These are phyloP conservation scores for Aspergillus jensenii DNA, from an alignment of 2,329 filamentous ascomycete genomes.

Conservation along the genomic window DNA sequence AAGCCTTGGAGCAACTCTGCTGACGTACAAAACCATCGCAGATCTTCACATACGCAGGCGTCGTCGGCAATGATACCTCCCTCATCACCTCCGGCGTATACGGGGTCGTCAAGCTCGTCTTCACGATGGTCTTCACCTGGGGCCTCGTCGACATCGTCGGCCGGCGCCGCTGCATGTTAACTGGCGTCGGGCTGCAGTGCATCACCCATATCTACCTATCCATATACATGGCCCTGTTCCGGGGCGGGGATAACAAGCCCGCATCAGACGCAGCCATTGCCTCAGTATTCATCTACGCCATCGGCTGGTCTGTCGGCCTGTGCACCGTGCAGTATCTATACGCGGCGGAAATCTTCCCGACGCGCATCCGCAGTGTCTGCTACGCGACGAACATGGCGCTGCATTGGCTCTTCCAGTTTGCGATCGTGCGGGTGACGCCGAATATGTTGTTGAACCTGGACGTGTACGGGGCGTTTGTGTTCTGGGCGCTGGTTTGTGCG, in stretches of 20 bases:
- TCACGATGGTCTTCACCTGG: slow-evolving; percentile 59
- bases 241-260: slow-evolving; percentile 41
- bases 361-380: slow-evolving; percentile 52
- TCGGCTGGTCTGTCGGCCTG: slow-evolving; percentile 58
- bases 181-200: slow-evolving; percentile 49
- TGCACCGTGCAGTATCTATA: slow-evolving; percentile 59
- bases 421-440: slow-evolving; percentile 57
- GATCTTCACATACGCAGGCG: slow-evolving; percentile 56
- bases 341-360: slow-evolving; percentile 58
- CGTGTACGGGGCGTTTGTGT: slow-evolving; percentile 57
- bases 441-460: slow-evolving; percentile 55
- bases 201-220: slow-evolving; percentile 56
- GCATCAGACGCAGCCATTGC: slow-evolving; percentile 56
- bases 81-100: slow-evolving; percentile 57
- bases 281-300: slow-evolving; percentile 56
- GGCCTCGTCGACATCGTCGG: slow-evolving; percentile 55
- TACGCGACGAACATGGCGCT: slow-evolving; percentile 55
- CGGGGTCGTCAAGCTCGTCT: slow-evolving; percentile 56
- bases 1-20: too few species aligned
- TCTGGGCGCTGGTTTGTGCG: slow-evolving; percentile 53
- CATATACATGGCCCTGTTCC: slow-evolving; percentile 49
- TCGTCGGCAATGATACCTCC: slow-evolving; percentile 45
- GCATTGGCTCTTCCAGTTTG: slow-evolving; percentile 61
- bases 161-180: slow-evolving; percentile 51
- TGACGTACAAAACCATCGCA: slow-evolving; percentile 5